phyloP scores from a whole-genome alignment of 2,329 filamentous ascomycete species.

The Stachybotrys chlorohalonatus region DNA sequence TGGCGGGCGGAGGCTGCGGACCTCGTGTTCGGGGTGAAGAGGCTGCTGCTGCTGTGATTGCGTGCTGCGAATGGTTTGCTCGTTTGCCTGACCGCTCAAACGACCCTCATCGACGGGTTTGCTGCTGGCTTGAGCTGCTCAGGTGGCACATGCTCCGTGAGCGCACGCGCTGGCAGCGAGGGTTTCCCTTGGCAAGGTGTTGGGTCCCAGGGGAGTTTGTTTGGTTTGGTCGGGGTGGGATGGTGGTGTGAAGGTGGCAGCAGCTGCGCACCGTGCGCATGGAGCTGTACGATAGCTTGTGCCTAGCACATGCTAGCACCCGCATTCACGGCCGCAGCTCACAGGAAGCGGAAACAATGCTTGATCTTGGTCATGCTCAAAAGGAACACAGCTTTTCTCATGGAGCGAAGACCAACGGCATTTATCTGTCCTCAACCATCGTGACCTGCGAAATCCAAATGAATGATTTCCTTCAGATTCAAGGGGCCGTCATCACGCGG shows the following conservation, averaged over 20 bases:
- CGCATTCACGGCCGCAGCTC: too few species aligned
- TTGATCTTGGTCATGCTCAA: too few species aligned
- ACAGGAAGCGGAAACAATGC: too few species aligned
- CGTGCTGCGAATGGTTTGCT: slow-evolving; percentile 6
- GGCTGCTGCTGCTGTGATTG: slow-evolving; percentile 1
- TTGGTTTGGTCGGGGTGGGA: neutral
- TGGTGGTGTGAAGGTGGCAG: neutral
- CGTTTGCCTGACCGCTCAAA: neutral
- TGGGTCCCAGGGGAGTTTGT: neutral
- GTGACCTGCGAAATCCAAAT: too few species aligned
- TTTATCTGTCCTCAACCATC: too few species aligned
- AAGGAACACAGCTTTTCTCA: too few species aligned
- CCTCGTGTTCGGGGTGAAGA: slow-evolving; percentile 2
- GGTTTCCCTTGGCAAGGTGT: neutral
- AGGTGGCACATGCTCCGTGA: neutral
- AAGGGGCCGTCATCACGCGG: too few species aligned
- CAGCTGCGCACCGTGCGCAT: neutral
- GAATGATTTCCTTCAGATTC: too few species aligned
- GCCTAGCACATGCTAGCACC: too few species aligned
- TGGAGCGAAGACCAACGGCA: too few species aligned
- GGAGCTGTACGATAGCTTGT: neutral
- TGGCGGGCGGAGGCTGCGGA: slow-evolving; percentile 10
- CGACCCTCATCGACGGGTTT: too few species aligned
- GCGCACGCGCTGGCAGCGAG: neutral
- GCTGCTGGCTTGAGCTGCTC: neutral